These are phyloP conservation scores for Persicaria maculosa DNA, from an alignment of 148 eudicot species.

Conservation along the genomic window DNA sequence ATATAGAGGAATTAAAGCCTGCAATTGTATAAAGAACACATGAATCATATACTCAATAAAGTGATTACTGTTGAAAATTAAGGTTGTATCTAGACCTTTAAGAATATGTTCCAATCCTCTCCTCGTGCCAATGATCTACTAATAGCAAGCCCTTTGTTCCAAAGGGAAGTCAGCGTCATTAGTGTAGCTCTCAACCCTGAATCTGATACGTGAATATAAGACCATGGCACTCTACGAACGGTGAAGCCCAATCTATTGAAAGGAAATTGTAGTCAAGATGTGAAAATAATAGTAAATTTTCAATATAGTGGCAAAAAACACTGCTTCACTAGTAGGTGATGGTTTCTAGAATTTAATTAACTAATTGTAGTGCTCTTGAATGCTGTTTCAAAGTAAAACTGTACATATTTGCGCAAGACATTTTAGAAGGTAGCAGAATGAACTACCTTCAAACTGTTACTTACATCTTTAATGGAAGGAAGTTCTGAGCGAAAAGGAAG, in stretches of 20 bases:
- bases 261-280: constrained; percentile 14
- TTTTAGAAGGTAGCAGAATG: background rate
- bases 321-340: background rate
- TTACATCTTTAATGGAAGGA: constrained; percentile 66
- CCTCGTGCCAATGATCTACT: constrained; percentile 52
- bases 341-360: background rate
- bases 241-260: constrained; percentile 37
- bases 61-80: background rate
- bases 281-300: background rate
- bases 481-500: constrained; percentile 35
- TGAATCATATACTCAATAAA: background rate
- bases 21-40: constrained; percentile 16
- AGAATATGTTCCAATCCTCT: constrained; percentile 67
- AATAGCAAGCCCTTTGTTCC: constrained; percentile 43
- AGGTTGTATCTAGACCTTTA: constrained; percentile 43
- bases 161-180: constrained; percentile 25
- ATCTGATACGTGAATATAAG: constrained; percentile 59
- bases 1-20: constrained; percentile 54
- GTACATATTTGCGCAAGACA: background rate
- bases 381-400: background rate
- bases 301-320: background rate
- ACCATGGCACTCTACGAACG: constrained; percentile 40
- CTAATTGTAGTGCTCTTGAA: background rate
- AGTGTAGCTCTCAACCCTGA: constrained; percentile 32
- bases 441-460: constrained; percentile 18